These are phyloP conservation scores for Penicillium sp. DNA, from an alignment of 2,329 filamentous ascomycete genomes.

Conservation along the genomic window DNA sequence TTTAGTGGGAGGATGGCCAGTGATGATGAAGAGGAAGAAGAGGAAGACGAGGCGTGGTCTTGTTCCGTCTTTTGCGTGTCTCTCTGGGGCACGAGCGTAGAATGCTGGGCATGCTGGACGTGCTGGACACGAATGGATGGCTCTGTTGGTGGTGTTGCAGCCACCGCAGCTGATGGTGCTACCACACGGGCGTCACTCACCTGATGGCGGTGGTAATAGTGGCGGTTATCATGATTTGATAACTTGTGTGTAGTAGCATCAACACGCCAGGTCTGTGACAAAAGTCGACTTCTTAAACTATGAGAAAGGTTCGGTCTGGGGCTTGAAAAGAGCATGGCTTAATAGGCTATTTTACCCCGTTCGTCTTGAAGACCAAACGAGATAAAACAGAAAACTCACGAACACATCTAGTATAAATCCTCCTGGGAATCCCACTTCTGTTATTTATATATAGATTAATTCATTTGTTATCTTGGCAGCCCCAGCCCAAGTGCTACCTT, in stretches of 20 bases:
- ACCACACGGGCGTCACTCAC: not conserved
- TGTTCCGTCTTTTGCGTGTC: not conserved
- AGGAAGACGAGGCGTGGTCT: not conserved
- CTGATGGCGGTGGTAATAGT: not conserved
- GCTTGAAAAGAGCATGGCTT: not conserved
- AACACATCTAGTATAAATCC: not conserved
- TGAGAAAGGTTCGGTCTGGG: not conserved
- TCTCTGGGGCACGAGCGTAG: not conserved
- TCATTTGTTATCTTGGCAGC: not conserved
- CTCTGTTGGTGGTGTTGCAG: not conserved
- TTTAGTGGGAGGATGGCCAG: conserved; percentile 16
- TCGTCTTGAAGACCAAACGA: not conserved
- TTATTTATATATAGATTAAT: not conserved
- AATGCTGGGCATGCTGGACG: not conserved
- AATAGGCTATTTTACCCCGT: not conserved
- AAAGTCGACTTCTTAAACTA: not conserved
- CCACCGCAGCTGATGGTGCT: not conserved
- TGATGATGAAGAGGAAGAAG: not conserved
- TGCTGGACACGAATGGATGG: not conserved
- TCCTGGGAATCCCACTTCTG: not conserved
- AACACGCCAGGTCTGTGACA: not conserved
- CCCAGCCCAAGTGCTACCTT: not conserved
- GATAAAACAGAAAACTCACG: not conserved
- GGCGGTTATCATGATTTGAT: not conserved
- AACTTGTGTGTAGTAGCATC: not conserved